Evolutionary conservation across 305 asterid genomes (phyloP).

Genomic region (Fraxinus floribunda): DNA sequence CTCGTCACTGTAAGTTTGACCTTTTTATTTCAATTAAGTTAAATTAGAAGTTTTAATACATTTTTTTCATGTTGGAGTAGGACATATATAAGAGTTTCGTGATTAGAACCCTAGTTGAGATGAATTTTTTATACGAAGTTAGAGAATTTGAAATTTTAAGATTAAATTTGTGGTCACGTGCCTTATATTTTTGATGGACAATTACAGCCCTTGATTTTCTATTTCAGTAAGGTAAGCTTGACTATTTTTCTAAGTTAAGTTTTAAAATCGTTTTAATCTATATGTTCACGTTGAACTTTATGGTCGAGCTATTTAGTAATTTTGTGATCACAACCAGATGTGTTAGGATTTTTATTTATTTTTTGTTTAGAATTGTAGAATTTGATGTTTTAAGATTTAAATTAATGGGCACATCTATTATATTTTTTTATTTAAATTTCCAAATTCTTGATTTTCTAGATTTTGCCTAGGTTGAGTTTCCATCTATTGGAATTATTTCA

Average conservation of each 20-base stretch:
- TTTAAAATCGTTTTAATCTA: slow-evolving; percentile 10
- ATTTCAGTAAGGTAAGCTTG: not conserved
- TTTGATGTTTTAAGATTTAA: not conserved
- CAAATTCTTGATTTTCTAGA: not conserved
- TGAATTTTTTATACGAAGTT: slow-evolving; percentile 2
- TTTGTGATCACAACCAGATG: not conserved
- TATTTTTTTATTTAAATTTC: not conserved
- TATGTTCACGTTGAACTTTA: not conserved
- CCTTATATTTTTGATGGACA: not conserved
- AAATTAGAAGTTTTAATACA: not conserved
- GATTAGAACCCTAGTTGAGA: slow-evolving; percentile 19
- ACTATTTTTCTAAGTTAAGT: not conserved
- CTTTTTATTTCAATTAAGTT: not conserved
- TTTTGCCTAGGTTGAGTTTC: not conserved
- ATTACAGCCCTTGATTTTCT: not conserved
- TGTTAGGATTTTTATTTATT: not conserved
- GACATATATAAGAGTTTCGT: slow-evolving; percentile 6
- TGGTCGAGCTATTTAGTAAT: not conserved
- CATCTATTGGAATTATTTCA: not conserved
- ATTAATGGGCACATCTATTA: not conserved
- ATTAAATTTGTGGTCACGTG: not conserved
- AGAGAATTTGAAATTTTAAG: not conserved
- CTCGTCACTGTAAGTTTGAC: slow-evolving; percentile 38
- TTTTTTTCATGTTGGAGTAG: not conserved
- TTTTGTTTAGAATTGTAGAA: not conserved